Conservation (phyloP, 257 asterid genomes). For the Coffea eugenioides region DNA sequence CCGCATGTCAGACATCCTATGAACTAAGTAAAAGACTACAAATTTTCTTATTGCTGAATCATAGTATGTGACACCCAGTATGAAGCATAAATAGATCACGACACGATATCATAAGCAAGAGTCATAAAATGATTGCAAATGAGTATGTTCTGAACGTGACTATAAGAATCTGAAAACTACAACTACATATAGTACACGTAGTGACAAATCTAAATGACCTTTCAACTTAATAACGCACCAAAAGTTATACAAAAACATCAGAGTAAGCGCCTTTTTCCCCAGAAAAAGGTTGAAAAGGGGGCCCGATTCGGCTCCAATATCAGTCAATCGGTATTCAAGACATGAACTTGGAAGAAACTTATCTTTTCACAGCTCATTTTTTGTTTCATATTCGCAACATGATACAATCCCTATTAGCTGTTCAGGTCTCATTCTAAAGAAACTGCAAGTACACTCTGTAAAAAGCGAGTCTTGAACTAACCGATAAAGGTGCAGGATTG, state of each 20-base stretch:
- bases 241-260: background rate
- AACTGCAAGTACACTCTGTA: background rate
- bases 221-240: background rate
- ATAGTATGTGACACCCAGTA: background rate
- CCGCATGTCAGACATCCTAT: background rate
- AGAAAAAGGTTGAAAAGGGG: background rate
- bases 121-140: background rate
- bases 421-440: background rate
- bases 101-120: too few species aligned
- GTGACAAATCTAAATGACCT: background rate
- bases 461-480: constrained; percentile 35
- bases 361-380: background rate
- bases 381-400: background rate
- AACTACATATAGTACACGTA: background rate
- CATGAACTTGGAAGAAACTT: background rate
- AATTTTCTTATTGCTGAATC: background rate
- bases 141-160: background rate
- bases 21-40: background rate
- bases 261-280: background rate
- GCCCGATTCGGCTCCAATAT: background rate
- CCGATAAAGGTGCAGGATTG: constrained; percentile 75
- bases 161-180: background rate
- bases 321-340: background rate
- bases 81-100: background rate
- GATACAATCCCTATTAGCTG: background rate